Base-by-base conservation (phyloP, 306 rosid genomes). In the Gillenia trifoliata region DNA sequence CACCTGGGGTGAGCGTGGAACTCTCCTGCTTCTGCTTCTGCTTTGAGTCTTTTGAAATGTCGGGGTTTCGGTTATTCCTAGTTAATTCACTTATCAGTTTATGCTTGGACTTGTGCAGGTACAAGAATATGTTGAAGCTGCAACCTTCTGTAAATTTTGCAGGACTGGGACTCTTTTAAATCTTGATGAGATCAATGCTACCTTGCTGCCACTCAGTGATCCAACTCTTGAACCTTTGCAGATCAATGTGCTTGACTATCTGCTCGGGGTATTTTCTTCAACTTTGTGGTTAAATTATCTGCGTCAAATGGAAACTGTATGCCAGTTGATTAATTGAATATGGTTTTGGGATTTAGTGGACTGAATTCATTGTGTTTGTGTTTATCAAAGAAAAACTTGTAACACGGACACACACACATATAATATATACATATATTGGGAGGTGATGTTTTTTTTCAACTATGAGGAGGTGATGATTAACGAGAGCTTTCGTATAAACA, bases 61-160 rank as follows among this genome's bases (percentile, higher is more conserved):
- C 75, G 28, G 59, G 50, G 30, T 67, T 65, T 30, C 75, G 36
- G 19, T 23, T 19, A 12, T 17, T n/a, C 40, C 23, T 68, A 16
- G 75, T 77, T 84, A 74, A 75, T 72, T 73, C 23, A 67, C 70
- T 80, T 75, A 75, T 79, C 25, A 47, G 1, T 47, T 80, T 70
- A 36, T 31, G 74, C 6, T 12, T 29, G 56, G 67, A 50, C 30
- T 34, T 70, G 79, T 88, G 82, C 79, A 94, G 97, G 86, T 94
- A 79, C 98, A 94, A 76, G 98, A 94, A 84, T 94, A 94, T 68
- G 85, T 94, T 41, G 98, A 94, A 82, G 96, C 98, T 38, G 98
- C 97, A 30, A 94, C 98, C 0, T 86, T 94, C 83, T 94, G 84
- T 82, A 83, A 86, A 76, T 94, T 94, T 83, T 91, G 97, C 82